These are phyloP conservation scores for Knoxdaviesia proteae DNA, from an alignment of 2,329 filamentous ascomycete genomes.

Conservation along the genomic window DNA sequence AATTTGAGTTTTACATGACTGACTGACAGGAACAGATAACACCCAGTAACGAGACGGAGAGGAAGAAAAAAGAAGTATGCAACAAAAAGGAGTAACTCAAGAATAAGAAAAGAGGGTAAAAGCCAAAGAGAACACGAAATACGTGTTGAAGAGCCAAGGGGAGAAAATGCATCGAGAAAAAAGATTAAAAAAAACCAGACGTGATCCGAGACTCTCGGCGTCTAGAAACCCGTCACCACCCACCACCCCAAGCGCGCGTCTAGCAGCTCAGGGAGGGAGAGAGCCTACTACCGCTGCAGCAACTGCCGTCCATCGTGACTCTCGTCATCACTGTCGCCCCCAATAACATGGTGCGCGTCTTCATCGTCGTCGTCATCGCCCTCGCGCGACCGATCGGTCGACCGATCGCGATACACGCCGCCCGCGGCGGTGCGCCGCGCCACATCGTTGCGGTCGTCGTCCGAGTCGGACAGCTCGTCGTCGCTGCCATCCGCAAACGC, in stretches of 20 bases:
- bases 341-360: conserved; percentile 27
- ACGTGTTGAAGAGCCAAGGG: neutral
- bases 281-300: conserved; percentile 4
- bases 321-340: conserved; percentile 22
- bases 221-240: too few relatives aligned
- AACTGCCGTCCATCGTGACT: conserved; percentile 14
- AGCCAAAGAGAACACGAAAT: neutral
- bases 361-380: conserved; percentile 12
- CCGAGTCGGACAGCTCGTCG: conserved; percentile 40
- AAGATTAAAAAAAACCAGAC: neutral
- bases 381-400: conserved; percentile 5
- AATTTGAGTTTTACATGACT: neutral
- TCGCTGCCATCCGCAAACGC: conserved; percentile 77
- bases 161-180: conserved; percentile 2
- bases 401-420: conserved; percentile 10
- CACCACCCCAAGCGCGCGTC: too few relatives aligned
- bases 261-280: too few relatives aligned
- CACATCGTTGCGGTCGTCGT: conserved; percentile 20
- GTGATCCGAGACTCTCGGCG: too few relatives aligned
- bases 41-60: neutral
- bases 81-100: neutral
- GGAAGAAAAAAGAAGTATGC: conserved; percentile 1
- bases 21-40: neutral
- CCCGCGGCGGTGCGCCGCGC: conserved; percentile 1
- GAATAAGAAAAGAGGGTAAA: neutral